These are phyloP conservation scores for Stentor roeselii DNA, from an alignment of 73 alveolate genomes.

Conservation along the genomic window DNA sequence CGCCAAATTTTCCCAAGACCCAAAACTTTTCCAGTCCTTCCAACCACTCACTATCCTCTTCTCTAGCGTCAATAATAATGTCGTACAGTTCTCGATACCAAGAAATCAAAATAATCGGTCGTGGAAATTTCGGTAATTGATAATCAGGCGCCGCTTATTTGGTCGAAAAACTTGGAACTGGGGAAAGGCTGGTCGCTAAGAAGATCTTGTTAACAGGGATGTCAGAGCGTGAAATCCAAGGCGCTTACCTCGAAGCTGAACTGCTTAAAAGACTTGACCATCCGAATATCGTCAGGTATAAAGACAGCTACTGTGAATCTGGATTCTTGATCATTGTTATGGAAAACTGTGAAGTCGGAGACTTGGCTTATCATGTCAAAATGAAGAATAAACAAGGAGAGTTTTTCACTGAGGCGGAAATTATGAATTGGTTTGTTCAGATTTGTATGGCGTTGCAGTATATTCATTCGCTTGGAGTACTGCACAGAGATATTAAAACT, in stretches of 20 bases:
- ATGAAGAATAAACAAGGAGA: slow-evolving; percentile 42
- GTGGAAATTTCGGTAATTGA: slow-evolving; percentile 65
- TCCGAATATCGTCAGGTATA: slow-evolving; percentile 87
- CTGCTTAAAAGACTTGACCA: slow-evolving; percentile 64
- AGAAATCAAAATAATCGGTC: slow-evolving; percentile 58
- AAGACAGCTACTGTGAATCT: slow-evolving; percentile 69
- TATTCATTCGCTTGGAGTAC: slow-evolving; percentile 70
- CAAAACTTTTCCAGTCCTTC: too few relatives aligned
- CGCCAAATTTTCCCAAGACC: too few relatives aligned
- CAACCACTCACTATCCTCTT: too few relatives aligned
- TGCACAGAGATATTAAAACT: slow-evolving; percentile 84
- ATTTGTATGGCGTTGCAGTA: slow-evolving; percentile 63
- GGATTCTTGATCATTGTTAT: slow-evolving; percentile 65
- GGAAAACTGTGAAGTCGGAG: slow-evolving; percentile 84
- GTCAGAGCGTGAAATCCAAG: slow-evolving; percentile 32
- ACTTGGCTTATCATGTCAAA: slow-evolving; percentile 62
- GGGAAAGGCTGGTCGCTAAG: slow-evolving; percentile 58
- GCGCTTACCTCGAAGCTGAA: slow-evolving; percentile 73
- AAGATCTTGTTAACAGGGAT: slow-evolving; percentile 64
- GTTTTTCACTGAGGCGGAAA: slow-evolving; percentile 67
- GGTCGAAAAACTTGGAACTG: slow-evolving; percentile 35
- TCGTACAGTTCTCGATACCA: slow-evolving; percentile 34
- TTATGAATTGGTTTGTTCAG: slow-evolving; percentile 68
- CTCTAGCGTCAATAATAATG: background rate
- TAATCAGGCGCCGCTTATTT: slow-evolving; percentile 48